These are phyloP conservation scores for Silene conica DNA, from an alignment of 148 eudicot species.

Conservation along the genomic window DNA sequence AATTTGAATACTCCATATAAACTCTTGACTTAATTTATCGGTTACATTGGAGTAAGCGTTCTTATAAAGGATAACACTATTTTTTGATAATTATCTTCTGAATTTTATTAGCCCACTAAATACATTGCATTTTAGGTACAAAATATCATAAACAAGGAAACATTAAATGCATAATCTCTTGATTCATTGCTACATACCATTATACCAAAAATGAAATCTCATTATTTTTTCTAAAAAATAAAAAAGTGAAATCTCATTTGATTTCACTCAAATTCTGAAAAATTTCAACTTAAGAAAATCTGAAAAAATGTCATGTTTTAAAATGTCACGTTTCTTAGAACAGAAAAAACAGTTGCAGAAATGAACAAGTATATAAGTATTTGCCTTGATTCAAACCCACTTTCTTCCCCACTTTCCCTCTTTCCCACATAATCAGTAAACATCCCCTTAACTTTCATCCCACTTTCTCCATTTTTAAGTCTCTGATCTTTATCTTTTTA, in stretches of 20 bases:
- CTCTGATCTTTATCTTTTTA: too few species aligned
- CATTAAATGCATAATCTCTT: conserved; percentile 11
- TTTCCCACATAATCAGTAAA: neutral
- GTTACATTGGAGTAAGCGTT: too few species aligned
- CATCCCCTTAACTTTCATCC: conserved; percentile 10
- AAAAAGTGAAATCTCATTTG: conserved; percentile 23
- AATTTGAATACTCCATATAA: too few species aligned
- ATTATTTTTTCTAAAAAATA: too few species aligned
- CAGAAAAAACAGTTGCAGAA: neutral
- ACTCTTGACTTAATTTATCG: too few species aligned
- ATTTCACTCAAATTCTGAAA: conserved; percentile 2
- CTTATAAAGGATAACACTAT: too few species aligned
- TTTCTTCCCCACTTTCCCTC: conserved; percentile 19
- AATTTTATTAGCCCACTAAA: neutral
- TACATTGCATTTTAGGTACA: conserved; percentile 14
- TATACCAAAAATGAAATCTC: conserved; percentile 14
- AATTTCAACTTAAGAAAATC: neutral
- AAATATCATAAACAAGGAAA: conserved; percentile 8
- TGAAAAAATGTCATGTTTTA: neutral
- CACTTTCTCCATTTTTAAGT: neutral
- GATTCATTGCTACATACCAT: conserved; percentile 7
- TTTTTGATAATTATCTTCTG: neutral
- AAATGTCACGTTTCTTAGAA: neutral
- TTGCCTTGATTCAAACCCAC: conserved; percentile 12
- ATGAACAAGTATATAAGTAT: neutral